A percentile compares a stretch with the other conserved stretches of the same genome.
Evolutionary conservation across 1,284 basidiomycete genomes (phyloP).

Genomic region (Xerocomus amazonicus): DNA sequence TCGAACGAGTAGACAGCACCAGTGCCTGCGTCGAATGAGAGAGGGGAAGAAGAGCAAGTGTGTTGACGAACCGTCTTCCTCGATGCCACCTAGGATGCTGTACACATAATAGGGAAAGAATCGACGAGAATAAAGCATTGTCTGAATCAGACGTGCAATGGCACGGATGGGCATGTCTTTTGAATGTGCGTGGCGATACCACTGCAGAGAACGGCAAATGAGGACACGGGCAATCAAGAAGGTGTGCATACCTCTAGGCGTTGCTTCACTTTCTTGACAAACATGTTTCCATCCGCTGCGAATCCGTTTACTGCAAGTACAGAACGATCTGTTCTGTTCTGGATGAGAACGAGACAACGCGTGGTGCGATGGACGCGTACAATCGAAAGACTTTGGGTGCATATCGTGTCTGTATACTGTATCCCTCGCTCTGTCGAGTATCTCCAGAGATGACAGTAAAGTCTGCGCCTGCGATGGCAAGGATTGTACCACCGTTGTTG

Average conservation of each 20-base stretch:
- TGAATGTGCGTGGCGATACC: slow-evolving; percentile 92
- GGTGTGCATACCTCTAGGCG: slow-evolving; percentile 71
- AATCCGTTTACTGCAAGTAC: slow-evolving; percentile 94
- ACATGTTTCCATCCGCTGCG: slow-evolving; percentile 92
- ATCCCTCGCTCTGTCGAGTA: slow-evolving; percentile 92
- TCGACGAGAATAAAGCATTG: slow-evolving; percentile 89
- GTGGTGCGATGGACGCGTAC: slow-evolving; percentile 45
- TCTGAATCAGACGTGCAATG: slow-evolving; percentile 92
- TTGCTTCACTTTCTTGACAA: slow-evolving; percentile 93
- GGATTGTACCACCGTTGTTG: slow-evolving; percentile 91
- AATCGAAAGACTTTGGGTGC: slow-evolving; percentile 88
- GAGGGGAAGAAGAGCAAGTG: slow-evolving; percentile 5
- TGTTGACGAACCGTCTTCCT: slow-evolving; percentile 81
- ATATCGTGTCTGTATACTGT: slow-evolving; percentile 93
- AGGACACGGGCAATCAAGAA: slow-evolving; percentile 4
- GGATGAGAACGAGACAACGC: slow-evolving; percentile 7
- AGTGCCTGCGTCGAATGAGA: slow-evolving; percentile 52
- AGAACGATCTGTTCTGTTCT: slow-evolving; percentile 80
- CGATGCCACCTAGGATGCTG: slow-evolving; percentile 92
- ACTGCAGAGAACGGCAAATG: slow-evolving; percentile 51
- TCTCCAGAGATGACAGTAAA: slow-evolving; percentile 93
- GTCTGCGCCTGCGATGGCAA: slow-evolving; percentile 89
- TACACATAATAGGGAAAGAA: slow-evolving; percentile 98
- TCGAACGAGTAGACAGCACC: slow-evolving; percentile 97
- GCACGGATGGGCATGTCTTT: slow-evolving; percentile 91